These are phyloP conservation scores for Pholiota adiposa DNA, from an alignment of 1,284 basidiomycete genomes.

Conservation along the genomic window DNA sequence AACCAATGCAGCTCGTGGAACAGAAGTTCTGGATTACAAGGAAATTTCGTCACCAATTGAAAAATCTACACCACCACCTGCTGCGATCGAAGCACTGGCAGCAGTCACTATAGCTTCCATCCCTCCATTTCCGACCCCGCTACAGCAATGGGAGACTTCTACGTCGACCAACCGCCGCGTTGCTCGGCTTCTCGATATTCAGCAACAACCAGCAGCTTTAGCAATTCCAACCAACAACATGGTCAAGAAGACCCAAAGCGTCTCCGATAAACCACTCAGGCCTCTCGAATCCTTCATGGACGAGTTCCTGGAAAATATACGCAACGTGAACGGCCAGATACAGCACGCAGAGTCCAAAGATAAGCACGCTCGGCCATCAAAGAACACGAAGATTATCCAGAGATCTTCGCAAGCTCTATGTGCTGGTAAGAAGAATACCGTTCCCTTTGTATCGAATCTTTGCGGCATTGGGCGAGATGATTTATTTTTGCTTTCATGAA, in stretches of 20 bases:
- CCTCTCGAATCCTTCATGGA: constrained; percentile 32
- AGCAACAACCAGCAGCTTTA: background rate
- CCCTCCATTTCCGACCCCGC: background rate
- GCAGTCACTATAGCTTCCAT: background rate
- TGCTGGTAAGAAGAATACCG: background rate
- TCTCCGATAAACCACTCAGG: constrained; percentile 22
- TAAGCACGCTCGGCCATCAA: constrained; percentile 3
- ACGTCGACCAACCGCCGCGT: background rate
- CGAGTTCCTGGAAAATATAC: constrained; percentile 29
- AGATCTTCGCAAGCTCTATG: background rate
- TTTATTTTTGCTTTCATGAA: background rate
- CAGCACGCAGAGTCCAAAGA: background rate
- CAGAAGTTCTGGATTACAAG: background rate
- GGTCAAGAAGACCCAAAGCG: background rate
- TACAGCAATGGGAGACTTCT: background rate
- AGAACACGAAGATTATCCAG: background rate
- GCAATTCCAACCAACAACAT: background rate
- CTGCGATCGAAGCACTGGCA: background rate
- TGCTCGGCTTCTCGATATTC: background rate
- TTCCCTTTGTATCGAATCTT: background rate
- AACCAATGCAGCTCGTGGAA: background rate
- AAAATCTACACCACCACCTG: background rate
- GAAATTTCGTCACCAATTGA: background rate
- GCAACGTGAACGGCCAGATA: constrained; percentile 3
- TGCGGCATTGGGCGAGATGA: background rate